Conservation (phyloP, 805 yeast species). For the Yarrowia hollandica region DNA sequence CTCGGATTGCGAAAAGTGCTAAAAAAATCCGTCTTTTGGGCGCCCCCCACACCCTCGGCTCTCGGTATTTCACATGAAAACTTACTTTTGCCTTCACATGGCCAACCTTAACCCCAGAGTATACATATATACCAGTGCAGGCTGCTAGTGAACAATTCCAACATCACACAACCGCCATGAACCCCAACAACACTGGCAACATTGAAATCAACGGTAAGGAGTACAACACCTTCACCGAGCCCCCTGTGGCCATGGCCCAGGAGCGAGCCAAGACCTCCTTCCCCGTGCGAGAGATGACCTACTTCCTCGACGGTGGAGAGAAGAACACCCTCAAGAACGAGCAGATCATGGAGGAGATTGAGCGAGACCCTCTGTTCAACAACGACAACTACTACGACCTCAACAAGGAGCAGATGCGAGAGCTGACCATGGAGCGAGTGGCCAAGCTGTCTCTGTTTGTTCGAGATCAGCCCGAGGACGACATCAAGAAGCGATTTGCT, state of each 20-base stretch:
- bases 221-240: slow-evolving; percentile 41
- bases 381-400: slow-evolving; percentile 51
- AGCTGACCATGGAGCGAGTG: slow-evolving; percentile 41
- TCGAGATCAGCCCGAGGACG: slow-evolving; percentile 36
- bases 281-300: slow-evolving; percentile 44
- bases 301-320: slow-evolving; percentile 48
- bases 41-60: slow-evolving; percentile 1
- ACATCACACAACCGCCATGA: slow-evolving; percentile 19
- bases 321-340: slow-evolving; percentile 45
- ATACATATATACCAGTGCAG: neutral
- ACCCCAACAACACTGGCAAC: slow-evolving; percentile 24
- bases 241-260: slow-evolving; percentile 42
- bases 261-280: slow-evolving; percentile 46
- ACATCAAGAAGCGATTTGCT: slow-evolving; percentile 36
- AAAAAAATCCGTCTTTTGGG: neutral
- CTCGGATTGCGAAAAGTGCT: too few species aligned
- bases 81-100: neutral
- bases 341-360: slow-evolving; percentile 47
- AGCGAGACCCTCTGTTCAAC: slow-evolving; percentile 56
- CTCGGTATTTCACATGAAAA: slow-evolving; percentile 28
- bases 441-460: slow-evolving; percentile 38
- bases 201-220: slow-evolving; percentile 28
- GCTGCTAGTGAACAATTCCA: too few species aligned
- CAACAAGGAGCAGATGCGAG: slow-evolving; percentile 46
- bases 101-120: slow-evolving; percentile 19